Evolutionary conservation across 2,329 filamentous ascomycete genomes (phyloP), one percentile per base, ranked within the genome.

Genomic region (Fusarium bulbicola): DNA sequence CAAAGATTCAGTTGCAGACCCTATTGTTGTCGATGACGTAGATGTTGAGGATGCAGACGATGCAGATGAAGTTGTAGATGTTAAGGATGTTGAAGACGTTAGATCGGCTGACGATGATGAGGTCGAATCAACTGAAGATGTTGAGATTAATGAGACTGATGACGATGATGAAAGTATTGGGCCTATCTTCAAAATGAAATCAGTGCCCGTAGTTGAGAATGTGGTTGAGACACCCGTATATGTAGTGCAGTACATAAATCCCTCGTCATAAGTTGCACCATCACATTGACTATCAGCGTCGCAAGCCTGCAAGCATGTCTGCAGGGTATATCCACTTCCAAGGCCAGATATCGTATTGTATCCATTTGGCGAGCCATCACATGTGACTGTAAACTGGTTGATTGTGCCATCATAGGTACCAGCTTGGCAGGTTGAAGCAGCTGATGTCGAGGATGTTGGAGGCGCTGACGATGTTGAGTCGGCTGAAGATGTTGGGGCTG

Each of bases 291-390:
- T 42, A 10, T 24, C 8, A 16, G 14, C 5, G 6, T 42, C 21
- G 21, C 40, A 42, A 15, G 40, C 40, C 13, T 42, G 21, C 5
- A 42, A 24, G 15, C 40, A 42, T 15, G 21, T 15, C 40, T 42
- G 13, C 5, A 42, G 3, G 13, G 13, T 42, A 42, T 42, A 42
- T n/a, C 39, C 39, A 2, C 5, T 1, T n/a, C 39, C 21, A 42
- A 42, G 39, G 3, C 2, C 4, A 10, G 1, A 6, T 3, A 42
- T 0, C 5, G 8, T n/a, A 15, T 4, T n/a, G 8, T 42, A 42
- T 2, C 2, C 3, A 15, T n/a, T 42, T 2, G 21, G 39, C 13
- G 13, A n/a, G 21, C 2, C 3, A 15, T 6, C 21, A 16, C 40
- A 42, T 42, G 21, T 42, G 1, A 42, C 14, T 24, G 3, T 10